Evolutionary conservation across 2,329 filamentous ascomycete species (phyloP).

Genomic region (Fulvia fulva): DNA sequence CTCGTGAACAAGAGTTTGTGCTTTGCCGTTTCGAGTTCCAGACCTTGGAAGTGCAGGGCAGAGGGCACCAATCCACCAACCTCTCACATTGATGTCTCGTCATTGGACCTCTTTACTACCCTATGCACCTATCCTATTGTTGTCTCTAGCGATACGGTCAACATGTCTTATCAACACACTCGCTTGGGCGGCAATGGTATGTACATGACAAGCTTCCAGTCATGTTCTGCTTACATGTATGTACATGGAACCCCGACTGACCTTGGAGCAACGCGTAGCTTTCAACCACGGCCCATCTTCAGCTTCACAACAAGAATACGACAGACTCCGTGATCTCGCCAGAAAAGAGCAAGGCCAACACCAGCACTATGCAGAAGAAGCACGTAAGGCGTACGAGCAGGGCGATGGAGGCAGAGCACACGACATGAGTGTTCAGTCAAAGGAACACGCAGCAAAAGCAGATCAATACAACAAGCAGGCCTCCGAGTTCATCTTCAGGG

Average conservation of each 20-base stretch:
- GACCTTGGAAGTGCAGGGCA: not conserved
- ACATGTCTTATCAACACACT: conserved; percentile 20
- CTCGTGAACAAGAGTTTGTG: not conserved
- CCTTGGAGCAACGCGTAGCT: conserved; percentile 47
- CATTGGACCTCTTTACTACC: not conserved
- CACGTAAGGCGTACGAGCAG: conserved; percentile 73
- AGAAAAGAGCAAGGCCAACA: conserved; percentile 76
- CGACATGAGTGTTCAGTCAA: conserved; percentile 77
- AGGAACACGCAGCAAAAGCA: conserved; percentile 77
- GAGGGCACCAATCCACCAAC: no score
- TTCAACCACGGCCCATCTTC: conserved; percentile 68
- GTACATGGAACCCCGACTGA: conserved; percentile 8
- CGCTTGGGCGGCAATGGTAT: conserved; percentile 18
- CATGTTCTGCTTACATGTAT: conserved; percentile 1
- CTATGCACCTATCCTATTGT: not conserved
- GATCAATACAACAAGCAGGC: conserved; percentile 88
- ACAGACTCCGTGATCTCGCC: conserved; percentile 79
- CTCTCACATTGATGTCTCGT: not conserved
- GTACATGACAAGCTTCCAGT: not conserved
- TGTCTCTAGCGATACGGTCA: not conserved
- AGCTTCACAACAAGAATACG: conserved; percentile 80
- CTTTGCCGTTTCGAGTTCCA: not conserved
- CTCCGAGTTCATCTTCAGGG: conserved; percentile 89
- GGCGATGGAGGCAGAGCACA: conserved; percentile 85
- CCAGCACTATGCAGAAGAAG: conserved; percentile 61